Evolutionary conservation across 441 rosid genomes (phyloP).

Genomic region (Kokia cookei): DNA sequence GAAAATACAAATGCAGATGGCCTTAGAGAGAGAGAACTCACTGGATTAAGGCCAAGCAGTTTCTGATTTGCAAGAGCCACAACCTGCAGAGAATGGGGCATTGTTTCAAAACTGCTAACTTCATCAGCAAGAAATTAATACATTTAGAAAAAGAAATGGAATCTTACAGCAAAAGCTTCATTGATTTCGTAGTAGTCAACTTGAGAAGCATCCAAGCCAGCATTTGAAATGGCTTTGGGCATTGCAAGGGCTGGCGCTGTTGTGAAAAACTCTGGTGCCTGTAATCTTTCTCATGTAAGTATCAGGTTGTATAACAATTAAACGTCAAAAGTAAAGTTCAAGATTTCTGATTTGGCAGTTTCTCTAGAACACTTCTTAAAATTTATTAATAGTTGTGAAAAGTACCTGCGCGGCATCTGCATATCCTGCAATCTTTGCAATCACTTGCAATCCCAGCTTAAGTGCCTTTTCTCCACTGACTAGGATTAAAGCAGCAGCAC

Average conservation of each 20-base stretch:
- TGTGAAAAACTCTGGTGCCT: conserved; percentile 88
- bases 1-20: not conserved
- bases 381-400: not conserved
- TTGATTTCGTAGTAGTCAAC: conserved; percentile 92
- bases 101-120: conserved; percentile 1
- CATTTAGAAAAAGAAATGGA: not conserved
- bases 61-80: conserved; percentile 92
- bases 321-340: not conserved
- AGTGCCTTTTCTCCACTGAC: conserved; percentile 85
- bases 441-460: conserved; percentile 68
- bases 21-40: conserved; percentile 25
- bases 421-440: conserved; percentile 79
- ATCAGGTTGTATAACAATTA: conserved; percentile 1
- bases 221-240: conserved; percentile 78
- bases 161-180: conserved; percentile 92
- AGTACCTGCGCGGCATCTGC: conserved; percentile 97
- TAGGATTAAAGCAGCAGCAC: conserved; percentile 88
- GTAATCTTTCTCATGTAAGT: conserved; percentile 19
- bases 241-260: conserved; percentile 90
- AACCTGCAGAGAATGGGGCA: conserved; percentile 41
- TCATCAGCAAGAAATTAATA: not conserved
- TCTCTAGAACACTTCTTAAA: not conserved
- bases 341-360: not conserved
- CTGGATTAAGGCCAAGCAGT: conserved; percentile 73
- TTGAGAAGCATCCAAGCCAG: conserved; percentile 77